These are phyloP conservation scores for Trametes cubensis DNA, from an alignment of 768 basidiomycete species.

Conservation along the genomic window DNA sequence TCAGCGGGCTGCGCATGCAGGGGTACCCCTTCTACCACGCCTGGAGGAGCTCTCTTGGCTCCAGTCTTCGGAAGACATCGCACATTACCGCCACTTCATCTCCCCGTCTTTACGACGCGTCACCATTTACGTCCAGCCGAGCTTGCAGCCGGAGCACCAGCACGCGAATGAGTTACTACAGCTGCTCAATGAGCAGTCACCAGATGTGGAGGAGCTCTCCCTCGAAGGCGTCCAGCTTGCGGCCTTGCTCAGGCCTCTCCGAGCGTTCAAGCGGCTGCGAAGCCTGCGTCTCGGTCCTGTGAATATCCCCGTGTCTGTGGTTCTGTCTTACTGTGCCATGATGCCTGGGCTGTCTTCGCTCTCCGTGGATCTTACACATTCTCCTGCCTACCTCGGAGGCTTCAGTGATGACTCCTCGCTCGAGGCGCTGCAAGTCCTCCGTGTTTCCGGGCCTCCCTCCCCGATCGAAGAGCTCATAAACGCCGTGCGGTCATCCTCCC, in stretches of 20 bases:
- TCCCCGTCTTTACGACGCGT: conserved; percentile 14
- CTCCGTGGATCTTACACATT: conserved; percentile 5
- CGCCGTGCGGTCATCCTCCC: neutral
- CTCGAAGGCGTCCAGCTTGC: conserved; percentile 15
- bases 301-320: neutral
- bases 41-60: conserved; percentile 23
- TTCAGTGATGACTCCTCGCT: neutral
- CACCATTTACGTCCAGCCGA: conserved; percentile 10
- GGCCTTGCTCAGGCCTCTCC: neutral
- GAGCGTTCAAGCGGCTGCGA: conserved; percentile 12
- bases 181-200: neutral
- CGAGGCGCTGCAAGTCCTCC: conserved; percentile 1
- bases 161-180: neutral
- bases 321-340: conserved; percentile 9
- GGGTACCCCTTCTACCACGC: conserved; percentile 9
- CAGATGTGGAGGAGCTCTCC: conserved; percentile 12
- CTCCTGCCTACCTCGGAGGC: neutral
- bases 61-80: conserved; percentile 10
- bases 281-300: conserved; percentile 11
- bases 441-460: conserved; percentile 8
- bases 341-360: conserved; percentile 13
- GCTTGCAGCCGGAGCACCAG: neutral
- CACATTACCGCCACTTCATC: conserved; percentile 11
- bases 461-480: conserved; percentile 9
- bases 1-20: neutral